Percentiles rank a stretch among this genome's conserved stretches.
phyloP scores from a whole-genome alignment of 805 yeast species.

The Wickerhamiella bombiphila region DNA sequence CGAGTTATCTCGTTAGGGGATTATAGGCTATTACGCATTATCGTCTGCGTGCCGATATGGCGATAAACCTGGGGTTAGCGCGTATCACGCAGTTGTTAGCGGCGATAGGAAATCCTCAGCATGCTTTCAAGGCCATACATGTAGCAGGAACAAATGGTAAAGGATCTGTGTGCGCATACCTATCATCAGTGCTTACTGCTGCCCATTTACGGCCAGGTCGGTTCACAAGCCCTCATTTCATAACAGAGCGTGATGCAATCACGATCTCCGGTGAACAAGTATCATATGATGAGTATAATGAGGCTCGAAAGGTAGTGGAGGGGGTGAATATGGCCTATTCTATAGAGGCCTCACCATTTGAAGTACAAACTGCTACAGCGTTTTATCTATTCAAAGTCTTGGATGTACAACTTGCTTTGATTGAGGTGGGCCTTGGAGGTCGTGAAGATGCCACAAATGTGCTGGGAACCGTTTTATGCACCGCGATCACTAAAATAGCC shows the following conservation, averaged over 20 bases:
- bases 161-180: slow-evolving; percentile 79
- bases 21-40: too few species aligned
- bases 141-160: slow-evolving; percentile 96
- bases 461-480: slow-evolving; percentile 34
- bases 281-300: slow-evolving; percentile 30
- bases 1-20: too few species aligned
- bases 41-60: slow-evolving; percentile 6
- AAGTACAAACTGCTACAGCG: slow-evolving; percentile 72
- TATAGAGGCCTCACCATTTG: slow-evolving; percentile 71
- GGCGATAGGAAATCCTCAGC: slow-evolving; percentile 56
- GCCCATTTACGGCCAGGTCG: slow-evolving; percentile 46
- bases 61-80: slow-evolving; percentile 44
- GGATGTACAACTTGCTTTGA: slow-evolving; percentile 55
- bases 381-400: slow-evolving; percentile 51
- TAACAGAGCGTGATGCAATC: slow-evolving; percentile 62
- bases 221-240: slow-evolving; percentile 80
- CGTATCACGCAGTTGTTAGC: slow-evolving; percentile 34
- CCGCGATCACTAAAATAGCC: slow-evolving; percentile 75
- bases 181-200: slow-evolving; percentile 46
- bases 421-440: slow-evolving; percentile 96
- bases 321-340: slow-evolving; percentile 26
- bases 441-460: slow-evolving; percentile 80
- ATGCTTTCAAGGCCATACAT: slow-evolving; percentile 54
- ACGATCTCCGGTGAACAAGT: slow-evolving; percentile 49
- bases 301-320: slow-evolving; percentile 31